These are phyloP conservation scores for Boletus mariae DNA, from an alignment of 1,284 basidiomycete species.

Conservation along the genomic window DNA sequence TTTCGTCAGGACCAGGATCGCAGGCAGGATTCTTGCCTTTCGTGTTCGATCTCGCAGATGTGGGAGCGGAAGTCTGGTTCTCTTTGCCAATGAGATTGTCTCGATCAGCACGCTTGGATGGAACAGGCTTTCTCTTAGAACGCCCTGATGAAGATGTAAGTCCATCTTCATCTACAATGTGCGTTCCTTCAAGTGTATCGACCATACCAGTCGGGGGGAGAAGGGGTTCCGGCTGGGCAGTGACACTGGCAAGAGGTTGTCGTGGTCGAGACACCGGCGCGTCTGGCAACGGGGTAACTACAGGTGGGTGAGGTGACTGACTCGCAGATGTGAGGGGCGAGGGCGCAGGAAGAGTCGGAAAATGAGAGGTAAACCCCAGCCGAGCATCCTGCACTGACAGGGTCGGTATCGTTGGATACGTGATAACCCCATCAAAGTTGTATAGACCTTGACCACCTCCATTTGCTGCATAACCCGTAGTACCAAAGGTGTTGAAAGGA, in stretches of 20 bases:
- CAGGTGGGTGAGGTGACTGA: background rate
- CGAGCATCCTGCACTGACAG: background rate
- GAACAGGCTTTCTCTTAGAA: background rate
- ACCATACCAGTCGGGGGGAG: background rate
- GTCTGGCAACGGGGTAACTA: background rate
- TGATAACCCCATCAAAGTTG: background rate
- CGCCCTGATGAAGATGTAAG: background rate
- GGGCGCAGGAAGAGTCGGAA: background rate
- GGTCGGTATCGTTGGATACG: background rate
- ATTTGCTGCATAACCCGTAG: background rate
- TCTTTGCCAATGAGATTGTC: background rate
- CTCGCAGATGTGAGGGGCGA: background rate
- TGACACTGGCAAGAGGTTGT: background rate
- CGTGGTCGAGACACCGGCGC: background rate
- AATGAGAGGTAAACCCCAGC: background rate
- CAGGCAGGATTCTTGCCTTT: background rate
- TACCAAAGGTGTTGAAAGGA: background rate
- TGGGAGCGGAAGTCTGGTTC: background rate
- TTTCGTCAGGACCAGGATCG: background rate
- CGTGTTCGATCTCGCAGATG: background rate
- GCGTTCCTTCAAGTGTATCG: background rate
- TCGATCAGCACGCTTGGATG: background rate
- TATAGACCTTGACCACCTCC: background rate
- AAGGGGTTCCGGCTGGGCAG: background rate
- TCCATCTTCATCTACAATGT: background rate